A percentile compares a stretch with the other conserved stretches of the same genome.
These are phyloP conservation scores for Carallia pectinifolia DNA, from an alignment of 345 rosid genomes.

Conservation along the genomic window DNA sequence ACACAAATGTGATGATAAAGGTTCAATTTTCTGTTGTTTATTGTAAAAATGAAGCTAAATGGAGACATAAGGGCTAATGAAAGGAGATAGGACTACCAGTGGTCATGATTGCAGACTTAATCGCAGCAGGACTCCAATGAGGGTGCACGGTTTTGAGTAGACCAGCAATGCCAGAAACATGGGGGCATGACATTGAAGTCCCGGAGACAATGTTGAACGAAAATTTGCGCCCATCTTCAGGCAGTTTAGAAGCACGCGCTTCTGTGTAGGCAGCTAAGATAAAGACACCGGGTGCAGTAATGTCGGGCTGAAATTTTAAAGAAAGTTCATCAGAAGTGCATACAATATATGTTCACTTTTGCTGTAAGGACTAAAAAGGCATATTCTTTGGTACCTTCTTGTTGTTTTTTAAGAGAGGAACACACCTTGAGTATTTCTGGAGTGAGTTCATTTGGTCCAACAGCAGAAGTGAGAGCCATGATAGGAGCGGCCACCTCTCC, in stretches of 20 bases:
- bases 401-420: background rate
- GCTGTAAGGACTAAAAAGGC: background rate
- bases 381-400: background rate
- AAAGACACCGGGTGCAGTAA: constrained; percentile 82
- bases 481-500: constrained; percentile 20
- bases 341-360: too few relatives aligned
- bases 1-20: background rate
- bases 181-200: constrained; percentile 59
- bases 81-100: constrained; percentile 2
- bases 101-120: constrained; percentile 27
- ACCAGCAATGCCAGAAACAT: constrained; percentile 23
- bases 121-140: constrained; percentile 27
- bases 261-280: constrained; percentile 77
- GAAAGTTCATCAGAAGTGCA: too few relatives aligned
- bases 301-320: constrained; percentile 48
- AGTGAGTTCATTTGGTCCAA: constrained; percentile 18
- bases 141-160: constrained; percentile 21
- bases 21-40: too few relatives aligned
- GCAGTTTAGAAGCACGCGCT: constrained; percentile 43
- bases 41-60: too few relatives aligned
- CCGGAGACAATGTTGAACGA: constrained; percentile 68
- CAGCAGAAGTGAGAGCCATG: constrained; percentile 22
- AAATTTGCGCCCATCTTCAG: constrained; percentile 48
- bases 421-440: constrained; percentile 26
- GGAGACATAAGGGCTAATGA: background rate